Evolutionary conservation across 1,139 yeast genomes (phyloP), one percentile per base, ranked within the genome.

Genomic region (Schizosaccharomyces versatilis): DNA sequence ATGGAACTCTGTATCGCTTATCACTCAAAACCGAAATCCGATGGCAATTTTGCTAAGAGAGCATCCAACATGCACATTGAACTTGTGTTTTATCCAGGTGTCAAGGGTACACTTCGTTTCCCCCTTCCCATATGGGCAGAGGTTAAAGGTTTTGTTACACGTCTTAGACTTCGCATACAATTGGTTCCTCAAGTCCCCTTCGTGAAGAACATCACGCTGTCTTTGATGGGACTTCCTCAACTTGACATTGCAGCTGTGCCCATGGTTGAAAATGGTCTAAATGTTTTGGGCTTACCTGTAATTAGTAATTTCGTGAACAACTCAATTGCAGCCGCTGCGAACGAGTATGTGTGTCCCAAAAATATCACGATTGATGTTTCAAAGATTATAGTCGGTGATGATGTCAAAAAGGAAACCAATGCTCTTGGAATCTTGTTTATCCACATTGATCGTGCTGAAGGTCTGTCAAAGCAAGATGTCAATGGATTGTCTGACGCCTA

Each of bases 241-340:
- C 44, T 55, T n/a, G 54, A 55, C 39, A 55, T 53, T 6, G 51
- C 57, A 6, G 57, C 57, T 6, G 57, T 55, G 41, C 57, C 57
- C 19, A 41, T 55, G 39, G 54, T 55, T 12, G 52, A 54, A n/a
- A 54, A 54, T 15, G 57, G 57, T 9, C 41, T 55, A 47, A 55
- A 55, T 38, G 56, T 55, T 12, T 49, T 55, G 9, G 56, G 54
- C n/a, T 53, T 55, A 7, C 57, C 57, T 6, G 38, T 55, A 19
- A 55, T 55, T 19, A 53, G 56, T 10, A 54, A 55, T 3, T 55
- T 55, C 36, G 57, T 55, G 47, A 55, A 55, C 10, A 52, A 55
- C 17, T 51, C 56, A 9, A 55, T 55, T 40, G 55, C 57, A 6
- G 57, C 57, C 8, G 57, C 57, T 7, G 53, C 54, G 9, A 54